phyloP scores from a whole-genome alignment of 805 yeast genomes.

The Lachancea mirantina region DNA sequence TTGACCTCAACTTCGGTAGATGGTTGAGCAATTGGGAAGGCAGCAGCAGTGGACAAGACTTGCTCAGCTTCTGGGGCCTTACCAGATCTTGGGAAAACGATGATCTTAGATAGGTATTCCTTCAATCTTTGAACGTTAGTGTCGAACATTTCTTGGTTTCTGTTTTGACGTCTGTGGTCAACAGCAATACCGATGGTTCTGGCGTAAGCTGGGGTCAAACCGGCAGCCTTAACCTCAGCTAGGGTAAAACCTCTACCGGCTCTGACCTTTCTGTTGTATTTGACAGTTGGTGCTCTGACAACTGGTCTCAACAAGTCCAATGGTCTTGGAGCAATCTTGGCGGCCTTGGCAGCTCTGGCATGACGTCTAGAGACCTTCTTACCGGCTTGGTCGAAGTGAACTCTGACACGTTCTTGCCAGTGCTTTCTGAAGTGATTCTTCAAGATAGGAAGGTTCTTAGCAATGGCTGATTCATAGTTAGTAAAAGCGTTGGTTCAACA shows the following conservation, averaged over 20 bases:
- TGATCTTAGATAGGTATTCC: conserved; percentile 93
- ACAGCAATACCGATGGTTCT: conserved; percentile 98
- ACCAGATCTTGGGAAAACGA: conserved; percentile 91
- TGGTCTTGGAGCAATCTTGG: conserved; percentile 95
- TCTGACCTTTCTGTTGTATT: conserved; percentile 99
- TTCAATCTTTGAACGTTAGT: conserved; percentile 91
- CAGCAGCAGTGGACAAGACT: conserved; percentile 62
- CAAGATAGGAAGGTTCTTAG: conserved; percentile 97
- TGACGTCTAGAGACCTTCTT: conserved; percentile 96
- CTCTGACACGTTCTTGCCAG: conserved; percentile 99
- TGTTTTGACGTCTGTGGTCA: conserved; percentile 99
- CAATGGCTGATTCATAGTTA: conserved; percentile 96
- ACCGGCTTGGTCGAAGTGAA: conserved; percentile 99
- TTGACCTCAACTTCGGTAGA: conserved; percentile 69
- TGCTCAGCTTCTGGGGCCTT: conserved; percentile 75
- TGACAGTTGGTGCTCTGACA: conserved; percentile 97
- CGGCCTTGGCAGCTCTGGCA: conserved; percentile 91
- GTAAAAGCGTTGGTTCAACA: too few species aligned
- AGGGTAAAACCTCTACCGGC: conserved; percentile 99
- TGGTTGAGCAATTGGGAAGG: conserved; percentile 89
- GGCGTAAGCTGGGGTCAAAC: conserved; percentile 88
- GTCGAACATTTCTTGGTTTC: conserved; percentile 91
- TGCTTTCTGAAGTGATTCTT: conserved; percentile 99
- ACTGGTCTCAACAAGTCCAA: conserved; percentile 93
- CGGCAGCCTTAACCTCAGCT: conserved; percentile 97